Evolutionary conservation across 2,329 filamentous ascomycete genomes (phyloP), one percentile per base, ranked within the genome.

Genomic region (Geoglossum cookeanum): DNA sequence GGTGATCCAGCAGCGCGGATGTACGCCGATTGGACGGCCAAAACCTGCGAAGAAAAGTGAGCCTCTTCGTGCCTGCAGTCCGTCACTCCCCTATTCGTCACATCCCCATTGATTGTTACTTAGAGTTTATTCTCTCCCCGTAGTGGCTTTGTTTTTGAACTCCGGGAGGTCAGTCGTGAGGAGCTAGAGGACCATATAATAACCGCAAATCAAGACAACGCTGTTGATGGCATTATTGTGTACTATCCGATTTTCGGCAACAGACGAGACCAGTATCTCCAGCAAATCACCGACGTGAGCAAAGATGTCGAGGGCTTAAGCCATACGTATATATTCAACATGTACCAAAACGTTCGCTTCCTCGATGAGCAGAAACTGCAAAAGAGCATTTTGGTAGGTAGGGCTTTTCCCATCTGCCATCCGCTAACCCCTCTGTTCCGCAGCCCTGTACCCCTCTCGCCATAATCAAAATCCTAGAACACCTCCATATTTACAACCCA

Each of bases 291-390:
- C 58, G 83, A 87, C 58, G 78, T 95, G 48, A 74, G 79, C 69
- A 97, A 98, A 72, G 92, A 98, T 66, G 91, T 98, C 62, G 92
- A 98, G 71, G 92, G 92, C 39, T 80, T 98, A 59, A 88, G 85
- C 64, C 91, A 96, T 71, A 84, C 83, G 67, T 90, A 97, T 73
- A 85, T 97, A 67, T 90, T 91, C 79, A 98, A 98, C 78, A 96
- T 98, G 90, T 98, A 97, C 74, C 87, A 96, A 75, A 98, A 98
- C 74, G 81, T 94, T 65, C 87, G 92, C 62, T 97, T 90, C 74
- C 77, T 98, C 58, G 92, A 98, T 71, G 84, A 84, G 3, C 70
- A 76, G 48, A 86, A 88, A 69, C 76, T 75, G 59, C 86, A 87
- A 69, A 97, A 98, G 75, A 94, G 85, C 54, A 87, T 97, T 62